A percentile compares a stretch with the other conserved stretches of the same genome.
phyloP scores from a whole-genome alignment of 1,139 yeast species.

The Hyphopichia burtonii region DNA sequence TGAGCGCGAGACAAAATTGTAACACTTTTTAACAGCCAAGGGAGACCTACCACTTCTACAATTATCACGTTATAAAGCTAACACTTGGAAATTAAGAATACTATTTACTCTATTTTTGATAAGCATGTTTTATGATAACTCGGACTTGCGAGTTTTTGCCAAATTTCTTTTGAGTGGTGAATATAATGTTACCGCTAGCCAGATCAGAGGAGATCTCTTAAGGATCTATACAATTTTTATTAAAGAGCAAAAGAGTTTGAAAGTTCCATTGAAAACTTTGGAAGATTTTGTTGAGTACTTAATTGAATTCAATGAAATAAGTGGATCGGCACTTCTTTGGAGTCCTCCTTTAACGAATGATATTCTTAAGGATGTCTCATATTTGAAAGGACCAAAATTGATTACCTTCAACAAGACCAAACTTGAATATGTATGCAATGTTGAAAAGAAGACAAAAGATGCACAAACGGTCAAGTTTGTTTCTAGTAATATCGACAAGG shows the following conservation, averaged over 20 bases:
- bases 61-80: background rate
- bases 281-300: background rate
- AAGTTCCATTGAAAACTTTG: background rate
- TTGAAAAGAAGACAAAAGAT: background rate
- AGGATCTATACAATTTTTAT: background rate
- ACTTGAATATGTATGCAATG: background rate
- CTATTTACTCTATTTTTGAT: background rate
- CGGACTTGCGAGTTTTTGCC: background rate
- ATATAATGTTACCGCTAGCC: background rate
- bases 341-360: background rate
- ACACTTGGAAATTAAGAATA: no score
- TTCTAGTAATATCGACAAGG: background rate
- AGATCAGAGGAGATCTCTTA: background rate
- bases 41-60: background rate
- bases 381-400: background rate
- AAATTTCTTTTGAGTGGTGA: background rate
- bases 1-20: background rate
- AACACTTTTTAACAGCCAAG: conserved; percentile 1
- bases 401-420: background rate
- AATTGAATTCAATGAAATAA: conserved; percentile 20
- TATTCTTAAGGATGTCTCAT: background rate
- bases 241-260: background rate
- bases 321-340: conserved; percentile 20
- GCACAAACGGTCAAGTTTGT: background rate
- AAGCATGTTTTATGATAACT: background rate